Conservation (phyloP, 2,329 filamentous ascomycete species). For the Claviceps fusiformis region DNA sequence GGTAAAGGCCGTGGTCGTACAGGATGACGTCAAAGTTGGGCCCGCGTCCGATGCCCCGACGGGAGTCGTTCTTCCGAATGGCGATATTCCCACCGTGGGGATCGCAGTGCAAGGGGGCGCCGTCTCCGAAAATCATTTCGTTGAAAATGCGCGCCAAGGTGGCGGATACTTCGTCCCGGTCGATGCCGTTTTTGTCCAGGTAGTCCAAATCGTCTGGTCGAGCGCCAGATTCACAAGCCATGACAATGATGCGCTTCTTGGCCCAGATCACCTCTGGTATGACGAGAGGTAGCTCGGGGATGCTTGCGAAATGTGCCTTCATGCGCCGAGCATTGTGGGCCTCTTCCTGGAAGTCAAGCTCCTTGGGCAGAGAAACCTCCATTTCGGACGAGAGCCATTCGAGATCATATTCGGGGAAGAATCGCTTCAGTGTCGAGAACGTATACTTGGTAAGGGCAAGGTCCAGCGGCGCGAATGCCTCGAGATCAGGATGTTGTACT, state of each 20-base stretch:
- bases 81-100: slow-evolving; percentile 95
- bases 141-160: slow-evolving; percentile 89
- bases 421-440: slow-evolving; percentile 77
- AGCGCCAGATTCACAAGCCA: slow-evolving; percentile 81
- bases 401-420: slow-evolving; percentile 95
- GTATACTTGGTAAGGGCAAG: slow-evolving; percentile 76
- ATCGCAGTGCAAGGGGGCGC: slow-evolving; percentile 87
- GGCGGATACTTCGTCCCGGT: slow-evolving; percentile 89
- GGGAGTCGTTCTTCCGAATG: slow-evolving; percentile 59
- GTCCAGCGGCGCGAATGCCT: slow-evolving; percentile 83
- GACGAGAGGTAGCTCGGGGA: slow-evolving; percentile 66
- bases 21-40: slow-evolving; percentile 90
- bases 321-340: slow-evolving; percentile 71
- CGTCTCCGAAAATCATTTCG: slow-evolving; percentile 94
- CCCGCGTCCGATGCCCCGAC: slow-evolving; percentile 32
- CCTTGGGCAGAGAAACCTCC: slow-evolving; percentile 77
- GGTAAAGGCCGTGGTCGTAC: slow-evolving; percentile 94
- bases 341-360: slow-evolving; percentile 80
- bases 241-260: slow-evolving; percentile 77
- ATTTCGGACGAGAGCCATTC: slow-evolving; percentile 93
- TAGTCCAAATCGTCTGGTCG: slow-evolving; percentile 82
- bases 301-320: slow-evolving; percentile 63
- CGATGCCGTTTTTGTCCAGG: slow-evolving; percentile 73
- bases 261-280: slow-evolving; percentile 87
- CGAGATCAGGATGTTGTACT: slow-evolving; percentile 80